phyloP scores from a whole-genome alignment of 176 grass and related monocot genomes.

The Urochloa ruziziensis region DNA sequence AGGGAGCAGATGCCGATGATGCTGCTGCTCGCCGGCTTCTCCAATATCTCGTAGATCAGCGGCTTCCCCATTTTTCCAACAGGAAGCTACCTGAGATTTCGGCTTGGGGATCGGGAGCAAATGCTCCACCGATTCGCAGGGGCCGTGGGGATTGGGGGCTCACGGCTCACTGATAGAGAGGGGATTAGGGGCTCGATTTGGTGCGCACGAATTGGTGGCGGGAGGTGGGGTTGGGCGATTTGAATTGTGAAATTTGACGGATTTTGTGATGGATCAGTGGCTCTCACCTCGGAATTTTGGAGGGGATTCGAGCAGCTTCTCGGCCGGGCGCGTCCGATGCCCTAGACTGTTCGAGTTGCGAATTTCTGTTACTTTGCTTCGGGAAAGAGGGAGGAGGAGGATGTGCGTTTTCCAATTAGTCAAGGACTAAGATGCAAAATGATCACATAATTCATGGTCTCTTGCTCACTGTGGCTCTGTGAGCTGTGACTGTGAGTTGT shows the following conservation, averaged over 20 bases:
- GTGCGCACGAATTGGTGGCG: background rate
- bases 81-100: background rate
- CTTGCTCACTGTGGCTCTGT: too few relatives aligned
- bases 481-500: too few relatives aligned
- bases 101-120: background rate
- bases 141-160: background rate
- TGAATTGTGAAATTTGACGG: slow-evolving; percentile 16
- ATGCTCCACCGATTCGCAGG: background rate
- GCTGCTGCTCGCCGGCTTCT: slow-evolving; percentile 86
- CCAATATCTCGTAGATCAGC: slow-evolving; percentile 77
- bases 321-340: too few relatives aligned
- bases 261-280: slow-evolving; percentile 11
- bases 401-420: background rate
- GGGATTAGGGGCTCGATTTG: background rate
- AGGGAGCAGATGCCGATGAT: slow-evolving; percentile 77
- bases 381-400: background rate
- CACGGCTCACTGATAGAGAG: background rate
- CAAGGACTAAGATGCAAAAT: background rate
- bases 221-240: background rate
- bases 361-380: background rate
- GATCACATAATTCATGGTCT: too few relatives aligned
- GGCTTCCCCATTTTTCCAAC: slow-evolving; percentile 68
- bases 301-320: slow-evolving; percentile 42
- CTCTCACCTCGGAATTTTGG: slow-evolving; percentile 30
- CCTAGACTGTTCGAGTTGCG: slow-evolving; percentile 28